phyloP scores from a whole-genome alignment of 257 asterid species.

The Plantago major region DNA sequence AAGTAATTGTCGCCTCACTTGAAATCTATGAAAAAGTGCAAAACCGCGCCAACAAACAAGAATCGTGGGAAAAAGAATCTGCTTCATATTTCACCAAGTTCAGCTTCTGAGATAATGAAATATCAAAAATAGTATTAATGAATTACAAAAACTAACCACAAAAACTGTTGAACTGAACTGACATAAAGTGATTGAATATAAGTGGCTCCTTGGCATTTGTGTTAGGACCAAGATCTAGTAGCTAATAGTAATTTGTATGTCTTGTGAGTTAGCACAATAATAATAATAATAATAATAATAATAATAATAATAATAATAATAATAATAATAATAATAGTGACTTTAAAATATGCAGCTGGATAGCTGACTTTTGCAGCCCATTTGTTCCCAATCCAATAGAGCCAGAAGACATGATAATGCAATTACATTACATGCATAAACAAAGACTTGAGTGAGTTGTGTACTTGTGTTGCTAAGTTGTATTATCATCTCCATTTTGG shows the following conservation, averaged over 20 bases:
- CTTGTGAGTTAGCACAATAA: not conserved
- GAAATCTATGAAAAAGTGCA: too few relatives aligned
- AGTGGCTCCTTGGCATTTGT: not conserved
- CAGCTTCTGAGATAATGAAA: too few relatives aligned
- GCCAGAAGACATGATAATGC: constrained; percentile 4
- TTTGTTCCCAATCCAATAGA: constrained; percentile 28
- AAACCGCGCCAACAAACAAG: too few relatives aligned
- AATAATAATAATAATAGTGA: constrained; percentile 1
- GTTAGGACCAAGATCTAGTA: constrained; percentile 33
- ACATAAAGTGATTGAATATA: constrained; percentile 9
- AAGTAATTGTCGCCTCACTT: too few relatives aligned
- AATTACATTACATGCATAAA: not conserved
- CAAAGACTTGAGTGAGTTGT: constrained; percentile 7
- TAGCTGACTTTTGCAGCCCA: constrained; percentile 43
- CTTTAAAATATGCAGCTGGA: constrained; percentile 43
- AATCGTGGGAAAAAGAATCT: too few relatives aligned
- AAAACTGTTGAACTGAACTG: not conserved
- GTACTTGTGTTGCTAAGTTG: too few relatives aligned
- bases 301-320: constrained; percentile 21
- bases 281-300: not conserved
- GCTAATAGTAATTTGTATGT: constrained; percentile 16
- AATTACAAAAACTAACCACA: too few relatives aligned
- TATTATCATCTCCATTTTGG: constrained; percentile 29
- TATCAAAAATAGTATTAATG: too few relatives aligned
- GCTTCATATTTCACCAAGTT: too few relatives aligned